A percentile compares a stretch with the other conserved stretches of the same genome.
Evolutionary conservation across 495 filamentous ascomycete species (phyloP).

Genomic region (Recurvomyces mirabilis): DNA sequence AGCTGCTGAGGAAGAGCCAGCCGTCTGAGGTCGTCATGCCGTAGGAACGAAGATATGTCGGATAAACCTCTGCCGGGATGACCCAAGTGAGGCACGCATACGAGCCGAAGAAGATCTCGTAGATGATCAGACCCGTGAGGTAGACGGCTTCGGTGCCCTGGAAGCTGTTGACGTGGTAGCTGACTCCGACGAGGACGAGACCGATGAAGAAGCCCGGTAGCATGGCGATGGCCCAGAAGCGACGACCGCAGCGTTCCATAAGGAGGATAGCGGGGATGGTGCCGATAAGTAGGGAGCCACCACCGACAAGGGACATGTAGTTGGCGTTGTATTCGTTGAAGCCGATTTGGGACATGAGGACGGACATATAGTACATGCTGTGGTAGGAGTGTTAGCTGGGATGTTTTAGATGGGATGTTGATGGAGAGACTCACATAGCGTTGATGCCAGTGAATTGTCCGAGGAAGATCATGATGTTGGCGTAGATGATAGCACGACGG

Average conservation of each 20-base stretch:
- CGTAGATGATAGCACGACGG: slow-evolving; percentile 49
- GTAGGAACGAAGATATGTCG: slow-evolving; percentile 48
- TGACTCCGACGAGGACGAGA: slow-evolving; percentile 44
- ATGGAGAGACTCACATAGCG: slow-evolving; percentile 35
- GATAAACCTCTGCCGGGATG: slow-evolving; percentile 48
- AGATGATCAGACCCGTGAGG: slow-evolving; percentile 46
- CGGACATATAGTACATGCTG: slow-evolving; percentile 42
- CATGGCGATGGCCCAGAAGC: slow-evolving; percentile 52
- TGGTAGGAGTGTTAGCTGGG: not conserved
- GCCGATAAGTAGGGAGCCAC: slow-evolving; percentile 45
- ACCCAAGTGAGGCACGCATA: slow-evolving; percentile 54
- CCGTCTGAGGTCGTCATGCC: slow-evolving; percentile 49
- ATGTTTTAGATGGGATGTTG: too few relatives aligned
- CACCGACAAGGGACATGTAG: slow-evolving; percentile 54
- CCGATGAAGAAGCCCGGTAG: slow-evolving; percentile 52
- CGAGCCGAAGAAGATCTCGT: slow-evolving; percentile 52
- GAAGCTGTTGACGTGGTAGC: slow-evolving; percentile 37
- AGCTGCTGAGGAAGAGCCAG: slow-evolving; percentile 47
- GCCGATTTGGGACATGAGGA: slow-evolving; percentile 45
- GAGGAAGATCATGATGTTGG: slow-evolving; percentile 51
- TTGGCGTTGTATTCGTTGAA: slow-evolving; percentile 36
- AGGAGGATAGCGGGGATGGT: slow-evolving; percentile 48
- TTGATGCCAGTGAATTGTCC: slow-evolving; percentile 54
- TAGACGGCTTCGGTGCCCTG: slow-evolving; percentile 39
- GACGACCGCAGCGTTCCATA: slow-evolving; percentile 50